Evolutionary conservation across 192 early-diverging fungal species (phyloP).

Genomic region (Linnemannia elongata): DNA sequence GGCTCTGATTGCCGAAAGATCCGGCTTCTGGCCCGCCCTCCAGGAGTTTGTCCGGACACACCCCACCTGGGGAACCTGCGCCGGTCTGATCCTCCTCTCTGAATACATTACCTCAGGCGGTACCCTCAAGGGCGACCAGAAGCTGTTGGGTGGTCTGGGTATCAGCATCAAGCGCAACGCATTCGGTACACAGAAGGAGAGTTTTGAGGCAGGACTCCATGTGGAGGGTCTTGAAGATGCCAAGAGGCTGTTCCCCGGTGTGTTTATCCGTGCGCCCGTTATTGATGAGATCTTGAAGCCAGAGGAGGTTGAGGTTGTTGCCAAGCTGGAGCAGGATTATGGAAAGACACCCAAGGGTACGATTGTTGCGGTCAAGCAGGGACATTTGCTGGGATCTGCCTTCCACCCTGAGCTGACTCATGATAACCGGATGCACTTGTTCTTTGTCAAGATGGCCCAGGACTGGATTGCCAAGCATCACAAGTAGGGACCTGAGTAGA

Average conservation of each 20-base stretch:
- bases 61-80: constrained; percentile 96
- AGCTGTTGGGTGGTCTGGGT: constrained; percentile 84
- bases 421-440: constrained; percentile 90
- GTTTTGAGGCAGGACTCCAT: constrained; percentile 83
- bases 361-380: constrained; percentile 93
- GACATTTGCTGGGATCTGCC: constrained; percentile 87
- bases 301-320: constrained; percentile 80
- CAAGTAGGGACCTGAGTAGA: constrained; percentile 1
- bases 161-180: constrained; percentile 93
- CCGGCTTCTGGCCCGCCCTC: constrained; percentile 83
- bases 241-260: constrained; percentile 67
- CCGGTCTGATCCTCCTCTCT: constrained; percentile 94
- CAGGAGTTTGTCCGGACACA: constrained; percentile 80
- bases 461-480: constrained; percentile 40
- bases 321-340: constrained; percentile 70
- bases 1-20: constrained; percentile 91
- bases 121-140: constrained; percentile 90
- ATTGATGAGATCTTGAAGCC: constrained; percentile 77
- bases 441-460: constrained; percentile 76
- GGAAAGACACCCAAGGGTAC: constrained; percentile 67
- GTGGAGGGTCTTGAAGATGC: constrained; percentile 61
- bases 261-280: constrained; percentile 97
- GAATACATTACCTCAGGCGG: constrained; percentile 71
- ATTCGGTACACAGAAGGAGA: constrained; percentile 94
- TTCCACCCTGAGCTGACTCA: constrained; percentile 98